Base-by-base conservation (phyloP, 2,329 filamentous ascomycete genomes). In the Nemania sp. region DNA sequence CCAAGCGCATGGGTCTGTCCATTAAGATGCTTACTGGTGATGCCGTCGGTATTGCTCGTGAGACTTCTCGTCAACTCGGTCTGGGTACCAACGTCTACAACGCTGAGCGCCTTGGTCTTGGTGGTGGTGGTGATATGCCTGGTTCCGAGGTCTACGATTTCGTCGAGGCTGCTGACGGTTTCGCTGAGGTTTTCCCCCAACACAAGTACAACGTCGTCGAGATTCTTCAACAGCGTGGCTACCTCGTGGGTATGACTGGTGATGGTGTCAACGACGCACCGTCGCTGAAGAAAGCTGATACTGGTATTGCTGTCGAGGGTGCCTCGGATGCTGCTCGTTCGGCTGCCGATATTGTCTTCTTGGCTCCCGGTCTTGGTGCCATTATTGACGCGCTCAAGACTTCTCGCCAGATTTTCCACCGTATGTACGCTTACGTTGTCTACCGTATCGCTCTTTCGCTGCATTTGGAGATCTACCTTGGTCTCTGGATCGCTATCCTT, bases 1-100 rank as follows among this genome's bases (percentile, higher is more conserved):
- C 91, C 68, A 93, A 94, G 81, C 82, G 79, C 61, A 84, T 96
- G 54, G 91, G 91, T 80, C 80, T 96, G 58, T 91, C 88, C 64
- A 91, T 96, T 77, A 96, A 96, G 82, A 96, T 96, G 90, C 83
- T 96, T 77, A 96, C 91, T 76, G 91, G 91, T 82, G 91, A 96
- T 71, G 90, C 91, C 63, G 91, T 96, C 70, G 91, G 90, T 74
- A 96, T 96, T 72, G 91, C 91, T 66, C 87, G 89, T 78, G 91
- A 96, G 76, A 95, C 90, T 64, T 94, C 90, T 49, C 89, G 90
- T 68, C 90, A 94, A 76, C 88, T 96, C 62, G 90, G 91, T 78
- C 86, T 96, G 56, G 91, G 91, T 68, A 94, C 90, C 69, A 96
- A 96, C 74, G 86, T 96, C 67, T 96, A 95, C 80, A 94, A 96